Conservation (phyloP, 805 yeast species). For the Wickerhamomyces subpelliculosus region DNA sequence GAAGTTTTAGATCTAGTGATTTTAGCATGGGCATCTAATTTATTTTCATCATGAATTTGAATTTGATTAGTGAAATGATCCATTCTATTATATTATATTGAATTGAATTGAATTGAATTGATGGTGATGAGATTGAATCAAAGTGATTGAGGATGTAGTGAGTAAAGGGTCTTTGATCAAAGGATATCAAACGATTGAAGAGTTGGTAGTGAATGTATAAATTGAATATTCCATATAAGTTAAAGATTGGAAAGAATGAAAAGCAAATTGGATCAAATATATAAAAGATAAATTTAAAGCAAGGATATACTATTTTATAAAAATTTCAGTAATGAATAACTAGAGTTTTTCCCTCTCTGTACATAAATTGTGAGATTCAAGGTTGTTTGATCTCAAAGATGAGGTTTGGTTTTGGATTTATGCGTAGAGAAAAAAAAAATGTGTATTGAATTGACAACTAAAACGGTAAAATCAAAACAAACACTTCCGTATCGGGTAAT, state of each 20-base stretch:
- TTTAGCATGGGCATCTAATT: constrained; percentile 3
- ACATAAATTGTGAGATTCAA: background rate
- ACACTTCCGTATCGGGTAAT: background rate
- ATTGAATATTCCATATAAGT: too few relatives aligned
- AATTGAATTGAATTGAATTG: background rate
- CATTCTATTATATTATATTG: background rate
- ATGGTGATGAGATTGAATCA: background rate
- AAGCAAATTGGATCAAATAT: too few relatives aligned
- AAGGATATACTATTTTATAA: too few relatives aligned
- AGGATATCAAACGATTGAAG: too few relatives aligned
- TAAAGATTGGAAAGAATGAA: too few relatives aligned
- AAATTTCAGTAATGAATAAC: too few relatives aligned
- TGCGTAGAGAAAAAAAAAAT: background rate
- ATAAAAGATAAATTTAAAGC: too few relatives aligned
- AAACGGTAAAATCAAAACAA: background rate
- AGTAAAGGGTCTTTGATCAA: background rate
- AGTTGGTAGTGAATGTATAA: too few relatives aligned
- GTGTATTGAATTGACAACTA: background rate
- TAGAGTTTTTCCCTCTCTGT: too few relatives aligned
- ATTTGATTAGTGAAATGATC: constrained; percentile 8
- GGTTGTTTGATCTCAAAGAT: background rate
- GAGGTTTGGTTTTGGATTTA: background rate
- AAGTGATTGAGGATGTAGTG: background rate
- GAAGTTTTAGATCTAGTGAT: constrained; percentile 2
- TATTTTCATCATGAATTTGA: constrained; percentile 17